phyloP scores from a whole-genome alignment of 2,329 filamentous ascomycete species.

The Escovopsis sp. region DNA sequence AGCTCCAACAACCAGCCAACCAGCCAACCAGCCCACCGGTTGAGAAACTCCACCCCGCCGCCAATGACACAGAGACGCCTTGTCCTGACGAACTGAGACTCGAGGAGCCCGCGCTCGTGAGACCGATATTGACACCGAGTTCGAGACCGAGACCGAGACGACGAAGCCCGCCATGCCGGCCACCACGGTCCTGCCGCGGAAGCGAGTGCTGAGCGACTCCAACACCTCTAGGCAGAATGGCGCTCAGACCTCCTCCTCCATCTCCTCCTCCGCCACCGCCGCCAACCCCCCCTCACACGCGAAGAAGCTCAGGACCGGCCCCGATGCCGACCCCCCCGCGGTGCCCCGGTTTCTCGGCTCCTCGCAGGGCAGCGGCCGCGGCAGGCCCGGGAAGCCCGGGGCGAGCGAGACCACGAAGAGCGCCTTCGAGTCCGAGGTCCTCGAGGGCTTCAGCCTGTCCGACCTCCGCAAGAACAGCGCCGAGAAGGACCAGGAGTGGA shows the following conservation, averaged over 20 bases:
- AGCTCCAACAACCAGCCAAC: not conserved
- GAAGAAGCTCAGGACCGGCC: slow-evolving; percentile 77
- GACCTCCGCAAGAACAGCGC: slow-evolving; percentile 74
- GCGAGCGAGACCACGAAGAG: slow-evolving; percentile 80
- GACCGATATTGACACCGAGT: too few species aligned
- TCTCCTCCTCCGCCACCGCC: slow-evolving; percentile 14
- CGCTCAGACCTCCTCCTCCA: slow-evolving; percentile 37
- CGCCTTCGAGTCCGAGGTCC: slow-evolving; percentile 80
- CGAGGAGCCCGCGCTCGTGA: too few species aligned
- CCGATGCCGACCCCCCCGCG: slow-evolving; percentile 22
- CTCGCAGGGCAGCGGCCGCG: slow-evolving; percentile 38
- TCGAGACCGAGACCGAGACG: not conserved
- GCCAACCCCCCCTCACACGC: too few species aligned
- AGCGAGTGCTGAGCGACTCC: slow-evolving; percentile 58
- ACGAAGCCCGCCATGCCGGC: slow-evolving; percentile 27
- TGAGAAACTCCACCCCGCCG: not conserved
- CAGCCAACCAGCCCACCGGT: not conserved
- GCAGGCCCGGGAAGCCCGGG: slow-evolving; percentile 32
- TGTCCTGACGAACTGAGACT: too few species aligned
- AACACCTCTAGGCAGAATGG: slow-evolving; percentile 46
- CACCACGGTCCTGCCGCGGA: slow-evolving; percentile 45
- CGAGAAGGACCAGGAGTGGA: slow-evolving; percentile 91
- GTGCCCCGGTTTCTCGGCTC: slow-evolving; percentile 43
- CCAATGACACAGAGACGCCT: too few species aligned
- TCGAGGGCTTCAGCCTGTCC: slow-evolving; percentile 87